Evolutionary conservation across 2,329 filamentous ascomycete species (phyloP).

Genomic region (Calonectria leucothoes): DNA sequence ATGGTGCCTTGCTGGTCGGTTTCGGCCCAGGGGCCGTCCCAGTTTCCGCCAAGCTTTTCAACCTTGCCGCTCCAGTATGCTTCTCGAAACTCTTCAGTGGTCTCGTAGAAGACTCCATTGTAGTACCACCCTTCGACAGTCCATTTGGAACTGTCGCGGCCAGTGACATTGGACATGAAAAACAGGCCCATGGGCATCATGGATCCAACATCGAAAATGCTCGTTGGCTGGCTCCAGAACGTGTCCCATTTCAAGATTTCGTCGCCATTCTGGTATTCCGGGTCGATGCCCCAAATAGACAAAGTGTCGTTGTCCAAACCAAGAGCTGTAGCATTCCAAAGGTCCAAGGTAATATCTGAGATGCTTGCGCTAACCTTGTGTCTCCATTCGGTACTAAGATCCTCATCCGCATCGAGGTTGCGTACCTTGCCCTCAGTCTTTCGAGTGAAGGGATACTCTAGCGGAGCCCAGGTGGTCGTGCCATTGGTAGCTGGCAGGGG

Average conservation of each 20-base stretch:
- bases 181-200: constrained; percentile 23
- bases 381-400: background rate
- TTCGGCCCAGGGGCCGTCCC: constrained; percentile 13
- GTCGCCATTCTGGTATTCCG: constrained; percentile 4
- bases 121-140: constrained; percentile 19
- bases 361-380: background rate
- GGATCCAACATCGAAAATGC: constrained; percentile 17
- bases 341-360: constrained; percentile 12
- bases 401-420: constrained; percentile 12
- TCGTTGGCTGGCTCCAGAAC: constrained; percentile 16
- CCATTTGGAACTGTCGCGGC: constrained; percentile 17
- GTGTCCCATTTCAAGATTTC: constrained; percentile 14
- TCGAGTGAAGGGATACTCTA: constrained; percentile 15
- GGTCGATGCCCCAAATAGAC: constrained; percentile 20
- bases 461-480: constrained; percentile 7
- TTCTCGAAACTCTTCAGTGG: constrained; percentile 14
- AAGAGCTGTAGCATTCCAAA: constrained; percentile 20
- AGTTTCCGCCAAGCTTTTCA: constrained; percentile 19
- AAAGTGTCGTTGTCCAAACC: constrained; percentile 19
- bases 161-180: constrained; percentile 19
- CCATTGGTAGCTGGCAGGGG: constrained; percentile 11
- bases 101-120: constrained; percentile 18
- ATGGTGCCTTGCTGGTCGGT: constrained; percentile 18
- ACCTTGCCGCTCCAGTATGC: constrained; percentile 18
- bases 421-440: constrained; percentile 12